phyloP scores from a whole-genome alignment of 2,329 filamentous ascomycete genomes.

The Monilinia aucupariae region DNA sequence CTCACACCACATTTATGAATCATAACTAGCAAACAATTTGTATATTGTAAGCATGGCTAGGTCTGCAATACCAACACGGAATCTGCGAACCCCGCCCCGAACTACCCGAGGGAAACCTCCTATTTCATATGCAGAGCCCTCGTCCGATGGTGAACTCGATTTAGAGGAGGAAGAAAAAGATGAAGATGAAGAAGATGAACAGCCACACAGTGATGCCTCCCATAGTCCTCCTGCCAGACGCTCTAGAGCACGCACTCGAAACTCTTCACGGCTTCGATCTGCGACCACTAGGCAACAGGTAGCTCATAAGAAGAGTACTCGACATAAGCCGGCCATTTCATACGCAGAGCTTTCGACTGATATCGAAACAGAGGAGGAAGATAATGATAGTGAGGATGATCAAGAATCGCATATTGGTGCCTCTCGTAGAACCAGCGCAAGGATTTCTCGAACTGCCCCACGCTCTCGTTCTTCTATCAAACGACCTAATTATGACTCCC shows the following conservation, averaged over 20 bases:
- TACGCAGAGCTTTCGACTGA: constrained; percentile 29
- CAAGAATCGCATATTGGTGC: background rate
- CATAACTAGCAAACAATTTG: background rate
- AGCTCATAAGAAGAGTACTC: constrained; percentile 21
- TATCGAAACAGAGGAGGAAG: constrained; percentile 10
- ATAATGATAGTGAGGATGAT: constrained; percentile 14
- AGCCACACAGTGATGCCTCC: background rate
- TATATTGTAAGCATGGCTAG: constrained; percentile 3
- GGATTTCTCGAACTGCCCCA: background rate
- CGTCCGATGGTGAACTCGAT: constrained; percentile 15
- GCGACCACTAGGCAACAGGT: constrained; percentile 16
- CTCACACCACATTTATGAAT: constrained; percentile 2
- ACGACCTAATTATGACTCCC: constrained; percentile 11
- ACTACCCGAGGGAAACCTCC: constrained; percentile 8
- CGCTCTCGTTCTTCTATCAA: constrained; percentile 10
- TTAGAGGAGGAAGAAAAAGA: constrained; percentile 3
- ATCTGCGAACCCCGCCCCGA: constrained; percentile 7
- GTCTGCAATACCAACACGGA: background rate
- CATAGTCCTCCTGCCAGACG: background rate
- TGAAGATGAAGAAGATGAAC: background rate
- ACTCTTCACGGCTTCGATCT: constrained; percentile 9
- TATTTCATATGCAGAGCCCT: constrained; percentile 15
- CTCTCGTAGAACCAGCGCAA: background rate
- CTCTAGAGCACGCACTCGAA: constrained; percentile 4
- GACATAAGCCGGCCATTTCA: constrained; percentile 27